These are phyloP conservation scores for Leccinum subtestaceum DNA, from an alignment of 768 basidiomycete species.

Conservation along the genomic window DNA sequence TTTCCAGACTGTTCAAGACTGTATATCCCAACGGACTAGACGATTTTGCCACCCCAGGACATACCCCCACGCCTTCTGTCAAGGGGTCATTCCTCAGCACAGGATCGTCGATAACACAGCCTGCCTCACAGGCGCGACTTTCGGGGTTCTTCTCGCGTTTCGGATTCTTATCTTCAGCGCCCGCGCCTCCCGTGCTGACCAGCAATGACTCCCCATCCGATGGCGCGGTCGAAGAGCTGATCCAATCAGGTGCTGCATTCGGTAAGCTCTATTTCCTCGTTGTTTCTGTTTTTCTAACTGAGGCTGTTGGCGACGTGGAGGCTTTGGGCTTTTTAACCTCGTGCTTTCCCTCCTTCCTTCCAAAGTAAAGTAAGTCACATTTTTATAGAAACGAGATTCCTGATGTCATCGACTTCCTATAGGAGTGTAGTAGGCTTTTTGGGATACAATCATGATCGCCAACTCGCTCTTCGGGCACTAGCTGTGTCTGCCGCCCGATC, in stretches of 20 bases:
- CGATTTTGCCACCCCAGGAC: conserved; percentile 38
- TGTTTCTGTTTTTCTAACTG: neutral
- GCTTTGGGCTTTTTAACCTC: conserved; percentile 74
- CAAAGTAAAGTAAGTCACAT: conserved; percentile 53
- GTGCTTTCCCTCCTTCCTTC: conserved; percentile 75
- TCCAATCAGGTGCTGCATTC: conserved; percentile 75
- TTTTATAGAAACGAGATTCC: neutral
- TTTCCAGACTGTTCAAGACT: conserved; percentile 57
- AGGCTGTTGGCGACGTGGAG: conserved; percentile 14
- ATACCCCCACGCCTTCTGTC: conserved; percentile 34
- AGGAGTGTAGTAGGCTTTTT: conserved; percentile 73
- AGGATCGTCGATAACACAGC: conserved; percentile 17
- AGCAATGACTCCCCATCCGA: conserved; percentile 33
- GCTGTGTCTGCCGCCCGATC: conserved; percentile 61
- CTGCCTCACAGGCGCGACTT: conserved; percentile 16
- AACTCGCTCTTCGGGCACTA: conserved; percentile 64
- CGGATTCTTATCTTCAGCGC: conserved; percentile 15
- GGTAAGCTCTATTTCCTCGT: conserved; percentile 40
- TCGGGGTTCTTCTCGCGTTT: conserved; percentile 41
- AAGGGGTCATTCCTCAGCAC: conserved; percentile 29
- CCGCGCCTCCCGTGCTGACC: conserved; percentile 14
- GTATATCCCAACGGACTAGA: conserved; percentile 64
- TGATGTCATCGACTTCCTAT: neutral
- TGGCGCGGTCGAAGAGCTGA: conserved; percentile 67
- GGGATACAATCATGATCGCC: conserved; percentile 71